Base-by-base conservation (phyloP, 441 rosid genomes). In the Populus hybrid region DNA sequence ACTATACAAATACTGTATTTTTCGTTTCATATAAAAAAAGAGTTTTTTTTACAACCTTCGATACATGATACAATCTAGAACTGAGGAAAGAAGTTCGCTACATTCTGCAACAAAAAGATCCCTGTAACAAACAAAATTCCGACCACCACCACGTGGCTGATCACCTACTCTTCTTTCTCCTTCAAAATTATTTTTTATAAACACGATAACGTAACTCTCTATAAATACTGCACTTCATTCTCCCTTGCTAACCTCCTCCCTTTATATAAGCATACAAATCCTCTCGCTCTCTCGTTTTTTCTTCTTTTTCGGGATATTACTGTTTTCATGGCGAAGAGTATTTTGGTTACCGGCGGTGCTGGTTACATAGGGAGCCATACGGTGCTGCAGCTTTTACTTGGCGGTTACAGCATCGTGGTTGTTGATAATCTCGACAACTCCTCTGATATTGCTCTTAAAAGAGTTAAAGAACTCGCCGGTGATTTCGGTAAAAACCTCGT, bases 351-450 rank as follows among this genome's bases (percentile, higher is more conserved):
- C 70, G 99, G 99, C 18, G 99, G 98, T 16, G 94, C 98, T 79
- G 99, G 99, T 65, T 95, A 92, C 79, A 95, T 93, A 76, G 99
- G 99, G 2, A 92, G 89, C 76, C 99, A 93, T 85, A 93, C 98
- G 1, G 99, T 93, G 20, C 90, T 93, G 75, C 98, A 92, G 81
- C 84, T 95, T 14, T 91, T 95, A 0, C 50, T 81, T 66, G 94
- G 87, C 23, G 97, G 97, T 20, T 88, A 86, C 87, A 84, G 76
- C 68, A 84, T 74, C 79, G 92, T 90, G 8, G 97, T 91, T 34
- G 88, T 92, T 26, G 99, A 95, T 68, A 95, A 91, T 85, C 93
- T 90, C 74, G 92, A 93, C 70, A 93, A 95, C 79, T 80, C 98
- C 50, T 90, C 96, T 0, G 77, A 79, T 32, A 76, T 88, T 28